phyloP scores from a whole-genome alignment of 805 yeast genomes.

The Nakazawaea ernobii region DNA sequence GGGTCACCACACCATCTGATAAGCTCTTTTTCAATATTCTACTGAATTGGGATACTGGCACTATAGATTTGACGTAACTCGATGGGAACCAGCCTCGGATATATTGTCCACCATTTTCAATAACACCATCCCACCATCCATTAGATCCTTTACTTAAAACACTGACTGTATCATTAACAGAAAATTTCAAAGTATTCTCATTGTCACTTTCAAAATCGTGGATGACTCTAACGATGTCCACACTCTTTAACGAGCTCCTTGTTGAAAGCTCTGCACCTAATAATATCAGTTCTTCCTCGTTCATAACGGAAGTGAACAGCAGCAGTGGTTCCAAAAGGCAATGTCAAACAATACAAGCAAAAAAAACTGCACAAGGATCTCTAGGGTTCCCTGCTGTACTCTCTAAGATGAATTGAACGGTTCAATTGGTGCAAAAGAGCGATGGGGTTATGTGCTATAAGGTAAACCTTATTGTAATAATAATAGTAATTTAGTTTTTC shows the following conservation, averaged over 20 bases:
- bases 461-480: no score
- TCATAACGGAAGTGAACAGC: not conserved
- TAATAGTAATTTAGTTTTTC: no score
- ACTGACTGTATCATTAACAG: slow-evolving; percentile 63
- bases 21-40: not conserved
- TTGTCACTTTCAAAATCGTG: slow-evolving; percentile 51
- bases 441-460: no score
- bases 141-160: slow-evolving; percentile 58
- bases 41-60: not conserved
- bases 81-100: slow-evolving; percentile 85
- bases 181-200: slow-evolving; percentile 45
- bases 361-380: not conserved
- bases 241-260: slow-evolving; percentile 3
- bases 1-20: not conserved
- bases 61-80: slow-evolving; percentile 41
- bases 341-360: not conserved
- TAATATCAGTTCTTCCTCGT: slow-evolving; percentile 1
- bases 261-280: not conserved
- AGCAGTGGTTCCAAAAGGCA: not conserved
- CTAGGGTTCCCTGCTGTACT: no score
- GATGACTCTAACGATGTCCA: slow-evolving; percentile 56
- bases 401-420: no score
- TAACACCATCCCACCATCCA: slow-evolving; percentile 89
- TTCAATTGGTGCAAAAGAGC: no score
- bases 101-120: slow-evolving; percentile 33